Conservation (phyloP, 768 basidiomycete species). For the Filobasidium wieringae region DNA sequence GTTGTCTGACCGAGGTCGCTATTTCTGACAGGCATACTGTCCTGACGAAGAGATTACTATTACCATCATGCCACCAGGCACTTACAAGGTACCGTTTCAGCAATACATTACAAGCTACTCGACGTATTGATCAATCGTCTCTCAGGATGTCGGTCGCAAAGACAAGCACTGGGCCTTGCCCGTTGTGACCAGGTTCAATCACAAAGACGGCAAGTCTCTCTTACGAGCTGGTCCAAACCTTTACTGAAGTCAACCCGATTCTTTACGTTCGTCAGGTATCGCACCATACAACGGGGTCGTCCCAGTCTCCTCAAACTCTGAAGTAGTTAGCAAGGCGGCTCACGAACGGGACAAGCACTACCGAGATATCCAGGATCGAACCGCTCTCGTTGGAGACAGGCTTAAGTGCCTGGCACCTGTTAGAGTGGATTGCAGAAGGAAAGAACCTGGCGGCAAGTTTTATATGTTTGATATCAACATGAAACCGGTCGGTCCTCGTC, state of each 20-base stretch:
- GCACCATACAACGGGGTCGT: slow-evolving; percentile 31
- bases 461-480: slow-evolving; percentile 32
- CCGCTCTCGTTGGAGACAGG: slow-evolving; percentile 18
- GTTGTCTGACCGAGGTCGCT: background rate
- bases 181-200: slow-evolving; percentile 26
- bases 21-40: slow-evolving; percentile 20
- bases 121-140: no score
- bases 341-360: slow-evolving; percentile 17
- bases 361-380: slow-evolving; percentile 11
- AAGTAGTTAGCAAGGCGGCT: slow-evolving; percentile 17
- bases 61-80: slow-evolving; percentile 31
- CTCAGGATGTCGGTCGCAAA: slow-evolving; percentile 19
- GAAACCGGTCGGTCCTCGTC: slow-evolving; percentile 32
- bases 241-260: no score
- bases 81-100: slow-evolving; percentile 16
- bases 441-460: slow-evolving; percentile 12
- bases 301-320: slow-evolving; percentile 28
- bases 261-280: slow-evolving; percentile 15
- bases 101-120: background rate
- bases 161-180: slow-evolving; percentile 25
- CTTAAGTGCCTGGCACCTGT: slow-evolving; percentile 16
- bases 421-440: slow-evolving; percentile 24
- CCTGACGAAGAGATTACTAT: slow-evolving; percentile 30
- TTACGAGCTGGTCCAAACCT: no score
- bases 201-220: slow-evolving; percentile 18